Evolutionary conservation across 441 rosid species (phyloP).

Genomic region (Mallotus japonicus): DNA sequence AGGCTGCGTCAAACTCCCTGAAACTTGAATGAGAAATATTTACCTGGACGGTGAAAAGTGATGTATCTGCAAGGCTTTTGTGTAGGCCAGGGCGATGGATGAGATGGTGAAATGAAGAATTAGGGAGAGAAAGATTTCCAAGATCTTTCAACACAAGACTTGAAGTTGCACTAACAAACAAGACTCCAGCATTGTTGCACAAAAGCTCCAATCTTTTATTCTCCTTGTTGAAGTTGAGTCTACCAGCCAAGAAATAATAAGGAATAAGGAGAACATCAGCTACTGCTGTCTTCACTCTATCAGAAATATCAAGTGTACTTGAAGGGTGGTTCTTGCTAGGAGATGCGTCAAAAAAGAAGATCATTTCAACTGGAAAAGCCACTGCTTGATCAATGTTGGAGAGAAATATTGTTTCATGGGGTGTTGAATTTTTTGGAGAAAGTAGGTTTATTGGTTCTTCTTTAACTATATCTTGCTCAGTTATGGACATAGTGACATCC

Average conservation of each 20-base stretch:
- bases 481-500: constrained; percentile 4
- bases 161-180: constrained; percentile 26
- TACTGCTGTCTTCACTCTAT: constrained; percentile 23
- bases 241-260: constrained; percentile 31
- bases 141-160: constrained; percentile 21
- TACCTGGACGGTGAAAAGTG: constrained; percentile 18
- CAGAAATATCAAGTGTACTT: constrained; percentile 1
- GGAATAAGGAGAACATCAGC: constrained; percentile 24
- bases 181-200: constrained; percentile 26
- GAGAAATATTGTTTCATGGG: constrained; percentile 10
- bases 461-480: constrained; percentile 3
- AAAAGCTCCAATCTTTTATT: constrained; percentile 12
- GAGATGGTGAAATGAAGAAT: constrained; percentile 23
- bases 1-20: no score
- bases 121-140: constrained; percentile 25
- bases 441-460: constrained; percentile 13
- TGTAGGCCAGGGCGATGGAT: constrained; percentile 22
- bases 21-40: no score
- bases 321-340: background rate
- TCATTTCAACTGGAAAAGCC: constrained; percentile 26
- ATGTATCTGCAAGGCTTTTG: constrained; percentile 22
- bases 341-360: constrained; percentile 21
- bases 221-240: constrained; percentile 23
- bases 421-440: constrained; percentile 16
- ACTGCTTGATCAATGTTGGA: constrained; percentile 2